Evolutionary conservation across 2,329 filamentous ascomycete genomes (phyloP).

Genomic region (Tolypocladium endophyticum): DNA sequence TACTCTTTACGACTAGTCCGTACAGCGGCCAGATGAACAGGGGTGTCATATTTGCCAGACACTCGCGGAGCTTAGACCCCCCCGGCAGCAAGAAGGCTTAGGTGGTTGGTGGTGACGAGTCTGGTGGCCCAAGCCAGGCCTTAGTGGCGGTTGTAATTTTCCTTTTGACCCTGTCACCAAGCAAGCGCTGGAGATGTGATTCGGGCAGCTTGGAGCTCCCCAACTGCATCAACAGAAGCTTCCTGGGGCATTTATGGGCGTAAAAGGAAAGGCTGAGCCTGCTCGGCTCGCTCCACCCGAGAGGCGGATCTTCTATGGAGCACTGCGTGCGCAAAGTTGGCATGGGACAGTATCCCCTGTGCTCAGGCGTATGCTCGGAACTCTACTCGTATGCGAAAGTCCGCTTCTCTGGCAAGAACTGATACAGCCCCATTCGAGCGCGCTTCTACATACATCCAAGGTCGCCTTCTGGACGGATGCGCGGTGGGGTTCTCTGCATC

Average conservation of each 20-base stretch:
- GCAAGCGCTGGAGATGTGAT: neutral
- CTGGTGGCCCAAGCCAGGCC: constrained; percentile 6
- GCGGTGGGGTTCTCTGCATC: neutral
- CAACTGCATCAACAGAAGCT: neutral
- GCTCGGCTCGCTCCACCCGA: constrained; percentile 1
- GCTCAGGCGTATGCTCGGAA: neutral
- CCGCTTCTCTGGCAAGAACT: neutral
- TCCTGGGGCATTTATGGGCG: constrained; percentile 3
- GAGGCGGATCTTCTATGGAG: neutral
- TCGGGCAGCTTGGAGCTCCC: neutral
- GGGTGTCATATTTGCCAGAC: constrained; percentile 8
- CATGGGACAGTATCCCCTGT: neutral
- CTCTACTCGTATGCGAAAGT: neutral
- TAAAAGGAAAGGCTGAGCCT: constrained; percentile 1
- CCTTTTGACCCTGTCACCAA: constrained; percentile 1
- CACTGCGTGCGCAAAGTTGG: neutral
- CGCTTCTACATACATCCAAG: neutral
- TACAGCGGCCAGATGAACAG: constrained; percentile 5
- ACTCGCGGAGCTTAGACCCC: constrained; percentile 8
- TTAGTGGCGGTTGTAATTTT: constrained; percentile 3
- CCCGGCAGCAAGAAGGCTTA: constrained; percentile 6
- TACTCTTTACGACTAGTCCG: neutral
- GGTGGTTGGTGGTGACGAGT: constrained; percentile 8
- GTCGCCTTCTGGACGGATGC: neutral
- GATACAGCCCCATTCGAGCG: neutral